phyloP scores from a whole-genome alignment of 495 filamentous ascomycete genomes.

The Neurospora tetrasperma region DNA sequence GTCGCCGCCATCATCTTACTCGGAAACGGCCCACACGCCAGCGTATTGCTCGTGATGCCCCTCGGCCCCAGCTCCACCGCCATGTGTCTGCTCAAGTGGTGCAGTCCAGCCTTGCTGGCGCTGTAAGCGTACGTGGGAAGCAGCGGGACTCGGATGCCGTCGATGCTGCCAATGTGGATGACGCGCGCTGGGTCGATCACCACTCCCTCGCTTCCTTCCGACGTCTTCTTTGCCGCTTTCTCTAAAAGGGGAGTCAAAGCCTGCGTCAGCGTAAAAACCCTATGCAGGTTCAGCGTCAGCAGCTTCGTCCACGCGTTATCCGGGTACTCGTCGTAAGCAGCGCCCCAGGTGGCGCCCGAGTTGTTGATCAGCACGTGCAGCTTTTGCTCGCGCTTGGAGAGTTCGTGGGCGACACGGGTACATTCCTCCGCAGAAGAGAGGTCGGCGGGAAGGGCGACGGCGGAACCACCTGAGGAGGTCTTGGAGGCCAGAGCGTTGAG shows the following conservation, averaged over 20 bases:
- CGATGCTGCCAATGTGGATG: slow-evolving; percentile 69
- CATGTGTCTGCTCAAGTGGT: slow-evolving; percentile 63
- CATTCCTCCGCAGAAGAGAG: slow-evolving; percentile 37
- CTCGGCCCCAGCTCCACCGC: slow-evolving; percentile 59
- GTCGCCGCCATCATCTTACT: slow-evolving; percentile 79
- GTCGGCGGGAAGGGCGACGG: slow-evolving; percentile 29
- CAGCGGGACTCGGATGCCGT: slow-evolving; percentile 59
- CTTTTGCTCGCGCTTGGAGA: slow-evolving; percentile 49
- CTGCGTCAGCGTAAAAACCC: slow-evolving; percentile 71
- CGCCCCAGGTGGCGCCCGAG: slow-evolving; percentile 71
- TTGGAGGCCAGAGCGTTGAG: slow-evolving; percentile 15
- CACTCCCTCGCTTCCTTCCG: slow-evolving; percentile 17
- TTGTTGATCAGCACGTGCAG: slow-evolving; percentile 77
- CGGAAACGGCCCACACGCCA: slow-evolving; percentile 74
- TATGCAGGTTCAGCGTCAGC: slow-evolving; percentile 69
- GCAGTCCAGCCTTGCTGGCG: slow-evolving; percentile 64
- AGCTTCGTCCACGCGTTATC: slow-evolving; percentile 63
- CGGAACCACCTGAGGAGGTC: slow-evolving; percentile 8
- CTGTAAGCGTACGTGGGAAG: slow-evolving; percentile 69
- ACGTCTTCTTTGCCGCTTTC: slow-evolving; percentile 26
- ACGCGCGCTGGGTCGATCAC: slow-evolving; percentile 45
- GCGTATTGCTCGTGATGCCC: slow-evolving; percentile 44
- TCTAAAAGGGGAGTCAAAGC: slow-evolving; percentile 62
- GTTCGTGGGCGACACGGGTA: slow-evolving; percentile 50
- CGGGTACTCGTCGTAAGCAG: slow-evolving; percentile 57